phyloP scores from a whole-genome alignment of 495 filamentous ascomycete species.

The Neurospora sublineolata region DNA sequence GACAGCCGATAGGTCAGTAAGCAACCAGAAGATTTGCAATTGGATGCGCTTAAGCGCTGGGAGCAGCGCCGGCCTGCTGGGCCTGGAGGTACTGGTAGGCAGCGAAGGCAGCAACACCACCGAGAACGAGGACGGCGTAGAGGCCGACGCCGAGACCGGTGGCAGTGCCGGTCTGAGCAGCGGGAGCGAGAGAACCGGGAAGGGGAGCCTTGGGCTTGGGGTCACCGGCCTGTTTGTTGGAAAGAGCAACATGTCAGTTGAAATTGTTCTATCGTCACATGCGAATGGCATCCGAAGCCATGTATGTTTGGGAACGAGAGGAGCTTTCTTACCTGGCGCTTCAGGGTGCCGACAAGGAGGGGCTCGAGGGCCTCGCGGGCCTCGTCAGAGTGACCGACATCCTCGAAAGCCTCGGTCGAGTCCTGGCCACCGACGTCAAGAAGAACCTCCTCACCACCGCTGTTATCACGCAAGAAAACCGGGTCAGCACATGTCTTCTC shows the following conservation, averaged over 20 bases:
- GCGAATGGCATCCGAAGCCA: background rate
- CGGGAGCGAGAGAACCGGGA: constrained; percentile 33
- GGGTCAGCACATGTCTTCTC: constrained; percentile 7
- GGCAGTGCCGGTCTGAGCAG: constrained; percentile 36
- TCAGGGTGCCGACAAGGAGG: constrained; percentile 67
- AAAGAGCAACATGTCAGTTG: constrained; percentile 9
- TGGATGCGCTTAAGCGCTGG: constrained; percentile 14
- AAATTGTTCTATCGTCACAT: background rate
- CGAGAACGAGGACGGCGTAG: constrained; percentile 72
- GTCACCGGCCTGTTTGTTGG: constrained; percentile 60
- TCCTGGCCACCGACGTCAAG: constrained; percentile 95
- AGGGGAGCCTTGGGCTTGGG: constrained; percentile 52
- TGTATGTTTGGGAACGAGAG: background rate
- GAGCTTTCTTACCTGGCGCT: constrained; percentile 61
- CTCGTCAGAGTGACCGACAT: constrained; percentile 98
- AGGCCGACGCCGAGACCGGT: constrained; percentile 63
- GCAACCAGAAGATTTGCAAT: background rate
- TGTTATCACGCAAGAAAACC: constrained; percentile 22
- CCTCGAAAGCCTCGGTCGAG: constrained; percentile 96
- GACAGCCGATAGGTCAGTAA: background rate
- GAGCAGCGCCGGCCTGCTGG: constrained; percentile 32
- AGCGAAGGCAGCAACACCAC: constrained; percentile 64
- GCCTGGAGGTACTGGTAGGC: constrained; percentile 80
- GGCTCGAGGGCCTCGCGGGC: constrained; percentile 84
- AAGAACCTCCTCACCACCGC: constrained; percentile 95